These are phyloP conservation scores for Lathyrus oleraceus DNA, from an alignment of 306 rosid genomes.

Conservation along the genomic window DNA sequence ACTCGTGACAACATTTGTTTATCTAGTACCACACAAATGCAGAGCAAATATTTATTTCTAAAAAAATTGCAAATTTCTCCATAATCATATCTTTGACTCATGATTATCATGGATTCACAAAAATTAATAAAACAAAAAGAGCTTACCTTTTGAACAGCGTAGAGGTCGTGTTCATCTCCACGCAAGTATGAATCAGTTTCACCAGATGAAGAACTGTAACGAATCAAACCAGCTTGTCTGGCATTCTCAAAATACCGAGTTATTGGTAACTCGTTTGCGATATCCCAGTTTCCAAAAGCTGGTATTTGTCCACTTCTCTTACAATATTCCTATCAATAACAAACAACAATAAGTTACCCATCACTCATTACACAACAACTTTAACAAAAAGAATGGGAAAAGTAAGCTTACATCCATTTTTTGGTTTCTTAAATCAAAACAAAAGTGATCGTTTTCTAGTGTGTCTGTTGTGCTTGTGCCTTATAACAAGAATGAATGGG, in stretches of 20 bases:
- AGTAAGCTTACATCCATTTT: slow-evolving; percentile 39
- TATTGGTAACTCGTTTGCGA: slow-evolving; percentile 73
- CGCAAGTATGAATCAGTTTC: slow-evolving; percentile 24
- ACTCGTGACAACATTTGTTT: neutral
- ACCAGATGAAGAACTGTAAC: slow-evolving; percentile 36
- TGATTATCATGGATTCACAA: too few species aligned
- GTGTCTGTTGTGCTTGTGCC: neutral
- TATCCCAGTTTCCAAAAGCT: slow-evolving; percentile 93
- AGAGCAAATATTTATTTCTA: neutral
- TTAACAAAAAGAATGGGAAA: neutral
- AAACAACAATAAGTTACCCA: neutral
- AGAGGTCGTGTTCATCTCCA: slow-evolving; percentile 50
- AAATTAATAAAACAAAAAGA: neutral
- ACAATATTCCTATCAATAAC: slow-evolving; percentile 36
- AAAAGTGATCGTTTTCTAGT: neutral
- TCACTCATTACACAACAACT: neutral
- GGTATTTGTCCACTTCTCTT: slow-evolving; percentile 84
- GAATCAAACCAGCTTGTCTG: slow-evolving; percentile 67
- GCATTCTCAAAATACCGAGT: slow-evolving; percentile 93
- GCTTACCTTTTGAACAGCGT: slow-evolving; percentile 60
- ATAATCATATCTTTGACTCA: neutral
- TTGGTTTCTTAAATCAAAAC: neutral
- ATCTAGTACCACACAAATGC: too few species aligned
- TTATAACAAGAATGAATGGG: slow-evolving; percentile 8
- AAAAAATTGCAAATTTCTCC: too few species aligned